A percentile compares a stretch with the other conserved stretches of the same genome.
Evolutionary conservation across 2,329 filamentous ascomycete genomes (phyloP).

Genomic region (Monosporascus cannonballus): DNA sequence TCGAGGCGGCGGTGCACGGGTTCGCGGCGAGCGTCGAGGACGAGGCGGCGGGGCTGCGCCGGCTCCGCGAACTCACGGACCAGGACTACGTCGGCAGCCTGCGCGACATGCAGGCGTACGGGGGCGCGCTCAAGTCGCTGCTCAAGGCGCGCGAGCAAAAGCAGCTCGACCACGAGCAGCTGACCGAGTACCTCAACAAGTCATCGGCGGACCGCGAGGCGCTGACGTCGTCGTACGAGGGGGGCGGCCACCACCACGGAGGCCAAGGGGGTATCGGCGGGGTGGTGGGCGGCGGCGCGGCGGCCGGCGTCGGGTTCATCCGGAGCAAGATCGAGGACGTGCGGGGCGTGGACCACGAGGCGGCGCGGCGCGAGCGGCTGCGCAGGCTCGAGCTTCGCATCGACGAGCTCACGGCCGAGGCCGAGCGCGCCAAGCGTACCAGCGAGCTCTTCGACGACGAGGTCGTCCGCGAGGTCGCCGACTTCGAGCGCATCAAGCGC

Average conservation of each 20-base stretch:
- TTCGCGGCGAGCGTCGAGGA: constrained; percentile 86
- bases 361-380: constrained; percentile 76
- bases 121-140: constrained; percentile 75
- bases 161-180: constrained; percentile 92
- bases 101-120: constrained; percentile 94
- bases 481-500: constrained; percentile 96
- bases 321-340: constrained; percentile 95
- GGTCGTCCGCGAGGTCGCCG: constrained; percentile 83
- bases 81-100: constrained; percentile 91
- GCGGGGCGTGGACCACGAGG: constrained; percentile 92
- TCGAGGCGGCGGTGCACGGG: constrained; percentile 74
- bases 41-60: constrained; percentile 69
- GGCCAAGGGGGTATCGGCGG: constrained; percentile 7
- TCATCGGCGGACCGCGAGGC: constrained; percentile 80
- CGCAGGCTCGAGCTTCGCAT: constrained; percentile 90
- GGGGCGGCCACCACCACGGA: constrained; percentile 13
- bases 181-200: constrained; percentile 93
- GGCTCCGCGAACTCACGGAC: constrained; percentile 86
- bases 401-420: constrained; percentile 82
- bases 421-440: constrained; percentile 78
- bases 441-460: constrained; percentile 95
- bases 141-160: constrained; percentile 95
- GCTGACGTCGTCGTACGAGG: constrained; percentile 53
- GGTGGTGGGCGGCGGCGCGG: constrained; percentile 56
- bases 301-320: constrained; percentile 68